Evolutionary conservation across 768 basidiomycete genomes (phyloP).

Genomic region (Tricholoma sp.): DNA sequence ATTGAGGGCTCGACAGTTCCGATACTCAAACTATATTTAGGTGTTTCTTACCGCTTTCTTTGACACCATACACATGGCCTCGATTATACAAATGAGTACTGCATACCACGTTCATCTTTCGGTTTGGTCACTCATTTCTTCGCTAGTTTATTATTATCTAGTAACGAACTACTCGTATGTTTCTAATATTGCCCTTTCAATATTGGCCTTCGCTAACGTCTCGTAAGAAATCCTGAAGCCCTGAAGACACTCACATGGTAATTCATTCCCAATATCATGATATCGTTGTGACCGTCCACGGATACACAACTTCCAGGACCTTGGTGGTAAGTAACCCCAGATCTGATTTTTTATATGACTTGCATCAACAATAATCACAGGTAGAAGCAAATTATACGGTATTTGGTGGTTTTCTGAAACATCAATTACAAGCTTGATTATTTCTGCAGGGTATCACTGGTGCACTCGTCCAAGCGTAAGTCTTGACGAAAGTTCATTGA

Average conservation of each 20-base stretch:
- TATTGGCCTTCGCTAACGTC: neutral
- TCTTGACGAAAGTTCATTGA: neutral
- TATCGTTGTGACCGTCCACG: too few species aligned
- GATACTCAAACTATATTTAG: slow-evolving; percentile 15
- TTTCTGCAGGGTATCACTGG: neutral
- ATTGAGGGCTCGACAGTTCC: neutral
- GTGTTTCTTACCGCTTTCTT: slow-evolving; percentile 36
- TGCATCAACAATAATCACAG: neutral
- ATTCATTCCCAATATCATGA: neutral
- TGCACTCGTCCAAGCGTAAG: neutral
- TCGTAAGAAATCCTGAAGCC: neutral
- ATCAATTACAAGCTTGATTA: neutral
- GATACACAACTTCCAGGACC: neutral
- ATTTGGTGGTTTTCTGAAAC: neutral
- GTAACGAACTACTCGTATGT: slow-evolving; percentile 36
- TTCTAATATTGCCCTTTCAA: neutral
- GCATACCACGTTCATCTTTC: neutral
- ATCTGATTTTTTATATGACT: neutral
- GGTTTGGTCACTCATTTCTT: neutral
- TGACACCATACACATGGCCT: slow-evolving; percentile 42
- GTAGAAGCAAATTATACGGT: neutral
- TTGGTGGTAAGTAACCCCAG: neutral
- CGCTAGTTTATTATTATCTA: slow-evolving; percentile 28
- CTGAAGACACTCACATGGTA: neutral
- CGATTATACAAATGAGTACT: slow-evolving; percentile 44